phyloP scores from a whole-genome alignment of 1,284 basidiomycete genomes.

The Rhodotorula sp. region DNA sequence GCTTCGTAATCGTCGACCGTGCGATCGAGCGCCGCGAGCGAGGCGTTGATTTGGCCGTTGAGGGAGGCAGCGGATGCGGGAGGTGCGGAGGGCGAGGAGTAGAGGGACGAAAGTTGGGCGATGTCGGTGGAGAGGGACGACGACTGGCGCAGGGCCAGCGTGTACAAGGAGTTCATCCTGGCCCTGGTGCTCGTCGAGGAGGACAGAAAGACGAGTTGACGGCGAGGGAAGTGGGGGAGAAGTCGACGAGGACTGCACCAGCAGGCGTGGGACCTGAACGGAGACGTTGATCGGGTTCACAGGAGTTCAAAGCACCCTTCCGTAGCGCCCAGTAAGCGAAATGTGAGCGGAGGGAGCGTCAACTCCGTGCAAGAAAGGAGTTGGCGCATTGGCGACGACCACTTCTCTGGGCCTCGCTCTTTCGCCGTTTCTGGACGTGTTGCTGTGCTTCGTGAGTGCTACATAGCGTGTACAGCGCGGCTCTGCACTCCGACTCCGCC shows the following conservation, averaged over 20 bases:
- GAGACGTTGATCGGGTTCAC: not conserved
- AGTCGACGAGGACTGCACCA: not conserved
- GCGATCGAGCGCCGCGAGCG: constrained; percentile 82
- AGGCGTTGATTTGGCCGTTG: constrained; percentile 84
- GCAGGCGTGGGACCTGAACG: not conserved
- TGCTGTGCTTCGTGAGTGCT: too few relatives aligned
- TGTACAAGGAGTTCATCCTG: constrained; percentile 88
- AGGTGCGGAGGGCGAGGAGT: not conserved
- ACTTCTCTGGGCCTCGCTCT: too few relatives aligned
- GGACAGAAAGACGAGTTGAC: not conserved
- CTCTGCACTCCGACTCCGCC: too few relatives aligned
- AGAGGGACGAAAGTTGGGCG: constrained; percentile 31
- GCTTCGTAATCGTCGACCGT: constrained; percentile 94
- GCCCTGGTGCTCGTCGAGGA: not conserved
- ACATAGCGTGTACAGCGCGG: too few relatives aligned
- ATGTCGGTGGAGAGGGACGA: constrained; percentile 83
- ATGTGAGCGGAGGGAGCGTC: too few relatives aligned
- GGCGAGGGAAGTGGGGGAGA: not conserved
- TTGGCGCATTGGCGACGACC: too few relatives aligned
- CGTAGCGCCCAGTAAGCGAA: too few relatives aligned
- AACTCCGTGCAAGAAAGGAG: too few relatives aligned
- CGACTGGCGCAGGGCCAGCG: constrained; percentile 85
- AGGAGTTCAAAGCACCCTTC: too few relatives aligned
- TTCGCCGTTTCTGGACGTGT: too few relatives aligned
- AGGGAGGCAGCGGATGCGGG: constrained; percentile 23